phyloP scores from a whole-genome alignment of 495 filamentous ascomycete species.

The Hyaloscypha hepaticicola region DNA sequence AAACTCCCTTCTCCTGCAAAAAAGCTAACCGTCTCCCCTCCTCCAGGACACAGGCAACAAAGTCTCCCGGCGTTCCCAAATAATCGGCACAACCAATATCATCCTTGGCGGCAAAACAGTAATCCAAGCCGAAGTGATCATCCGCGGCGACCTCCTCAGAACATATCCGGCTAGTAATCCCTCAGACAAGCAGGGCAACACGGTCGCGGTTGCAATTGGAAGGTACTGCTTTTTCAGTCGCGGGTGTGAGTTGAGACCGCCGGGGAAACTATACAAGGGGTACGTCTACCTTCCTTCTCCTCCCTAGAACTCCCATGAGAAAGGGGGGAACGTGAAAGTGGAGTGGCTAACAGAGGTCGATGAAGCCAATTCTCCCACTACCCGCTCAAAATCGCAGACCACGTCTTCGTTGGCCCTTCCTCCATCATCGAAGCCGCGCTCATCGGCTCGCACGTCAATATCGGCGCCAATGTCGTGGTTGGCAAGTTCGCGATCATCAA shows the following conservation, averaged over 20 bases:
- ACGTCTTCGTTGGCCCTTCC: slow-evolving; percentile 79
- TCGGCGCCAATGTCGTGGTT: slow-evolving; percentile 71
- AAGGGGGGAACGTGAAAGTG: too few species aligned
- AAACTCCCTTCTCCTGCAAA: not conserved
- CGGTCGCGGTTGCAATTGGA: slow-evolving; percentile 78
- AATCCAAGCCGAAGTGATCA: slow-evolving; percentile 86
- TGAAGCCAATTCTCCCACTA: slow-evolving; percentile 65
- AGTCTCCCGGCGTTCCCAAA: slow-evolving; percentile 84
- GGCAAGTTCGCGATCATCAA: slow-evolving; percentile 88
- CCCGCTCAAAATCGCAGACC: slow-evolving; percentile 87
- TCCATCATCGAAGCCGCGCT: slow-evolving; percentile 75
- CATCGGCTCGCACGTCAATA: slow-evolving; percentile 78
- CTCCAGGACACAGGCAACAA: slow-evolving; percentile 93
- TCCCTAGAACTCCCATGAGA: not conserved
- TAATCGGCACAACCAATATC: slow-evolving; percentile 95
- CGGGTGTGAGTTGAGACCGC: slow-evolving; percentile 71
- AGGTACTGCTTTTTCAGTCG: slow-evolving; percentile 83
- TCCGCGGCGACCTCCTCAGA: slow-evolving; percentile 85
- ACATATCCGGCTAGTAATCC: slow-evolving; percentile 34
- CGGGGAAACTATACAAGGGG: slow-evolving; percentile 70
- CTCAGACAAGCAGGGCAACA: slow-evolving; percentile 28
- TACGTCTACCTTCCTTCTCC: slow-evolving; percentile 29
- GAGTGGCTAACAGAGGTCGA: not conserved
- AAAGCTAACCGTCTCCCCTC: not conserved
- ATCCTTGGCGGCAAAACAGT: slow-evolving; percentile 95